Evolutionary conservation across 2,329 filamentous ascomycete genomes (phyloP), one percentile per base, ranked within the genome.

Genomic region (Aspergillus sp.): DNA sequence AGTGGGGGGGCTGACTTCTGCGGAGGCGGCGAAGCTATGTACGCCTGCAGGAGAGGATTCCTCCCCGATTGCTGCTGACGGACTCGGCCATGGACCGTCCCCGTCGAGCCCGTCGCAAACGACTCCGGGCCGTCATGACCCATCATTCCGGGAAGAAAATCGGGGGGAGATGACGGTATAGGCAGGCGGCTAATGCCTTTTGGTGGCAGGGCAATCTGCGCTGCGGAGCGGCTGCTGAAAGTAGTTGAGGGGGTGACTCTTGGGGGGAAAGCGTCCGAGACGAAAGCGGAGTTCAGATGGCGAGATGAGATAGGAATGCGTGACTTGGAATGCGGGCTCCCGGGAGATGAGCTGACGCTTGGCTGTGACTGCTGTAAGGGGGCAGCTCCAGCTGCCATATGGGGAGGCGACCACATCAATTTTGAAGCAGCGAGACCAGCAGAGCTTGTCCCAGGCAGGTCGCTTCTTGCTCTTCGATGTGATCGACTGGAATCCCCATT

Each of bases 1-100:
- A 95, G 72, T 7, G 85, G 82, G 3, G 89, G 88, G 9, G 37
- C 5, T 1, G 90, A 94, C 30, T 84, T 77, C 62, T 87, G 88
- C 0, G 86, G 81, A 15, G 77, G 75, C 39, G 86, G 81, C 30
- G 81, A 74, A 49, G 85, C 80, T 55, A 93, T 86, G 63, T 86
- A 88, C 35, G 87, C 86, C 57, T 85, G 83, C 10, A 93, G 75
- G 44, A 81, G 77, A 41, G 75, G 70, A 57, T 76, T 82, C 58
- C 75, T 80, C 52, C 74, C 78, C 22, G 65, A 61, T 44, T 63
- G 59, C 32, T 64, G 63, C 37, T 64, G 67, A 59, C 56, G 65
- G 59, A 53, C 58, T 53, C 59, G 63, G 53, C 53, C 58, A 56
- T 64, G 65, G 49, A 59, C 66, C 52, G 61, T 66, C 48, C 56